Evolutionary conservation across 805 yeast genomes (phyloP), one percentile per base, ranked within the genome.

Genomic region (Priceomyces melissophilus): DNA sequence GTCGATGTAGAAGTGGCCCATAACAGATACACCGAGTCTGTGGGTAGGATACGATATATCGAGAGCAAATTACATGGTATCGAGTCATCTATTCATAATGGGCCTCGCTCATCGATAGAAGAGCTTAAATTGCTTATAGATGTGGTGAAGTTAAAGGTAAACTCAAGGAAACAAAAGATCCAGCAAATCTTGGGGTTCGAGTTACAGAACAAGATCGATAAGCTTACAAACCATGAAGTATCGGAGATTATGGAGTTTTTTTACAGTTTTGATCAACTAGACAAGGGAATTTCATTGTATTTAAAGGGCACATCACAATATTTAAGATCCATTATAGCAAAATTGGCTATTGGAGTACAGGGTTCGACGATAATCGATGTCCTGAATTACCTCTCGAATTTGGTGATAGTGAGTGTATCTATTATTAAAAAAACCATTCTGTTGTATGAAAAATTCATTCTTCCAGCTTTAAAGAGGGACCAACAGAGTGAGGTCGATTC

Each of bases 1-100:
- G 70, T 84, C 32, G 93, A 86, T 55, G 78, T 82, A 10, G 71
- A 71, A 40, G 69, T 84, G 17, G 82, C 87, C 9, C 82, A 84
- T 50, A 74, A 77, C 39, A 71, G 74, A 41, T 82, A 73, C 50
- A 61, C 56, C 38, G 67, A 64, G 32, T 69, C 78, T 3, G 76
- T 74, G 13, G 73, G 71, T 6, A 52, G 65, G 20, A 58, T 70
- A 32, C 55, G 55, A 25, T 66, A 65, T 45, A 66, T 69, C 30
- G 73, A 68, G 40, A 48, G 52, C 10, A 60, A 63, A 39, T 47
- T 69, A 14, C 38, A 44, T 5, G 50, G 46, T 15, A 58, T 64
- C 9, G 71, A 69, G 40, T 49, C 45, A 12, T 54, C 59, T 37
- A 32, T 61, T 30, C 32, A 44, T 4, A 40, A 32, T 12, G 28